Conservation (phyloP, 2,329 filamentous ascomycete species). For the Chaetomiaceae sp. region DNA sequence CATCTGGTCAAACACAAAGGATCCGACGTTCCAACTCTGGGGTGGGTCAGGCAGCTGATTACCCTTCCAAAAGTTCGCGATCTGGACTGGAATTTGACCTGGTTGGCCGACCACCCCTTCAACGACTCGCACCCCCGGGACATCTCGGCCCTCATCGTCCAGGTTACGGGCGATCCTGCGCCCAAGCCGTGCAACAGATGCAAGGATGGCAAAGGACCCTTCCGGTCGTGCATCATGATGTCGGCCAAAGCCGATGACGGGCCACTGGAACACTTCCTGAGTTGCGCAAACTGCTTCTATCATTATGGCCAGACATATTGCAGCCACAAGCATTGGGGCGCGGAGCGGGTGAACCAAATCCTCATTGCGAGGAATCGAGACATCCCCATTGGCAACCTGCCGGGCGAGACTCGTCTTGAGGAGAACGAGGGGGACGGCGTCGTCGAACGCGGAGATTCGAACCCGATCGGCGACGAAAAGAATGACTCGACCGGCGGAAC, state of each 20-base stretch:
- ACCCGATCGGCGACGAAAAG: background rate
- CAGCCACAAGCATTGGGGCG: constrained; percentile 17
- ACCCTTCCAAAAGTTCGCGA: constrained; percentile 27
- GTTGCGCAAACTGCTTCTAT: constrained; percentile 32
- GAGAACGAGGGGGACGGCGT: background rate
- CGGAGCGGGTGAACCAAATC: constrained; percentile 11
- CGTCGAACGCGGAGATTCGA: background rate
- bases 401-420: background rate
- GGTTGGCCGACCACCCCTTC: constrained; percentile 22
- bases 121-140: constrained; percentile 27
- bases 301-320: constrained; percentile 26
- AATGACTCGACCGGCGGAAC: background rate
- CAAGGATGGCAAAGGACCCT: constrained; percentile 27
- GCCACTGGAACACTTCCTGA: constrained; percentile 14
- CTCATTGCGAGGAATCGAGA: background rate
- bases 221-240: constrained; percentile 31
- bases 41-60: constrained; percentile 27
- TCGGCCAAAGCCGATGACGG: constrained; percentile 12
- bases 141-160: constrained; percentile 30
- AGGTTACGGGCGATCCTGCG: constrained; percentile 31
- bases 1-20: constrained; percentile 22
- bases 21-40: constrained; percentile 10
- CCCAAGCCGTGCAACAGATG: constrained; percentile 28
- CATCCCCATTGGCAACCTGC: no score
- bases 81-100: constrained; percentile 28